Percentiles rank a stretch among this genome's conserved stretches.
These are phyloP conservation scores for Wickerhamomyces kurtzmanii DNA, from an alignment of 805 yeast genomes.

Conservation along the genomic window DNA sequence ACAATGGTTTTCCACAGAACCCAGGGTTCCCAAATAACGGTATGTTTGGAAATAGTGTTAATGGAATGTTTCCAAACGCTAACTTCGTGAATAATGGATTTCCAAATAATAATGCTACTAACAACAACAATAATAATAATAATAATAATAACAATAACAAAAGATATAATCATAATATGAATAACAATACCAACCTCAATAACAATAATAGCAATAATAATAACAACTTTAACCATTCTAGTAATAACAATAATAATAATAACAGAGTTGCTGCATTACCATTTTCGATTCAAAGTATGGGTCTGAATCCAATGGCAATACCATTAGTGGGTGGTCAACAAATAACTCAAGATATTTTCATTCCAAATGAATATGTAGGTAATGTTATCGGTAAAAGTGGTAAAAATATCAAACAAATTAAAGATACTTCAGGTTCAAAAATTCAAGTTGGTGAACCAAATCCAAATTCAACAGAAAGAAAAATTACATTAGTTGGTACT, in stretches of 20 bases:
- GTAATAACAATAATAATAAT: not conserved
- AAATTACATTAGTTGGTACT: constrained; percentile 59
- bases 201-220: not conserved
- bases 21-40: constrained; percentile 5
- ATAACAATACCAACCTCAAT: not conserved
- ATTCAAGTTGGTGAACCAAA: constrained; percentile 57
- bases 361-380: constrained; percentile 74
- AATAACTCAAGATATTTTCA: constrained; percentile 59
- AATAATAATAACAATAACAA: not conserved
- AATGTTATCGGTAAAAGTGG: constrained; percentile 85
- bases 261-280: constrained; percentile 1
- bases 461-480: constrained; percentile 48
- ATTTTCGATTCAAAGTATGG: constrained; percentile 2
- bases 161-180: not conserved
- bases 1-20: constrained; percentile 7
- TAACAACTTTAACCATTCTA: not conserved
- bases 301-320: constrained; percentile 1
- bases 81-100: not conserved
- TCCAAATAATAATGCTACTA: not conserved
- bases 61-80: not conserved
- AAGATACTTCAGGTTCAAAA: constrained; percentile 66
- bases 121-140: not conserved
- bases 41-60: constrained; percentile 5
- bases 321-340: constrained; percentile 19
- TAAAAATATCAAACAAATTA: constrained; percentile 66